Evolutionary conservation across 768 basidiomycete species (phyloP), one percentile per base, ranked within the genome.

Genomic region (Dentipellis sp.): DNA sequence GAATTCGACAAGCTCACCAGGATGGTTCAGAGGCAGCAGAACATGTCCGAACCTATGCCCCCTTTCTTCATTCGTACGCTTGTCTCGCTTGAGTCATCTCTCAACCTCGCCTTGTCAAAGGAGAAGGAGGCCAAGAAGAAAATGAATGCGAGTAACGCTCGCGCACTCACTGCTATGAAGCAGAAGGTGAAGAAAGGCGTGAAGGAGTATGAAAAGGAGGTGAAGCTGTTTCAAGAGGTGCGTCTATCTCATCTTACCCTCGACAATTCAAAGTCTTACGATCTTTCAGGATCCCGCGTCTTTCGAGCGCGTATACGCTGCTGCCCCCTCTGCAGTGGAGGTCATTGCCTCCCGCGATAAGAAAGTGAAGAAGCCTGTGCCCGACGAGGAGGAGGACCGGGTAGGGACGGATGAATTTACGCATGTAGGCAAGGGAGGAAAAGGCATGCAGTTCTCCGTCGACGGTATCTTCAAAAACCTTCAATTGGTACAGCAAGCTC

Each of bases 1-100:
- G 97, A 98, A 71, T 97, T 94, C 70, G 97, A 99, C 74, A 98
- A 98, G 70, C 79, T 99, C 50, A 73, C 82, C 37, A 89, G 94
- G 46, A 86, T 98, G 75, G 84, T 95, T 52, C 84, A 91, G 67
- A 81, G 88, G 59, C 90, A 92, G 65, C 84, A 86, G 68, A 92
- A 90, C 65, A 76, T 86, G 19, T 80, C 90, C 14, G 92, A 95
- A 61, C 87, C 89, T 17, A 79, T 94, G 45, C 91, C 97, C 36
- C 83, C 90, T 2, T 86, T 94, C 67, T 94, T 83, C 73, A 76
- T 91, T 66, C 86, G 81, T 66, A 86, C 83, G 35, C 79, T 91
- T 49, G 70, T 75, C 55, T 81, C 75, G 62, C 81, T 98, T 38
- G 97, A 98, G 62, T 69, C 75, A 21, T 83, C 90, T 10, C 72